Conservation (phyloP, 768 basidiomycete genomes). For the Dacryopinax spathularia region DNA sequence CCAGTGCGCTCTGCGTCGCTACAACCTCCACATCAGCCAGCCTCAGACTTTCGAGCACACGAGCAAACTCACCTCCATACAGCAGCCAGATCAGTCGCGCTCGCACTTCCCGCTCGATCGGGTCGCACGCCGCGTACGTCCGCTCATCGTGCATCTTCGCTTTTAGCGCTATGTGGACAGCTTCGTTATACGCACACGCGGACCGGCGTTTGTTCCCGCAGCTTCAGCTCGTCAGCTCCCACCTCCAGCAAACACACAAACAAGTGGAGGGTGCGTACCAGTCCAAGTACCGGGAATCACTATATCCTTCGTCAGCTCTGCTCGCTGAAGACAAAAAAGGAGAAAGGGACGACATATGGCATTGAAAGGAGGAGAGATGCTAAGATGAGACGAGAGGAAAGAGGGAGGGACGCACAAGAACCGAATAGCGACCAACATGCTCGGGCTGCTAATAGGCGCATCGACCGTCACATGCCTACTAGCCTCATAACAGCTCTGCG, state of each 20-base stretch:
- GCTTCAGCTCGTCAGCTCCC: not conserved
- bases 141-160: not conserved
- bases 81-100: not conserved
- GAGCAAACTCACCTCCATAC: not conserved
- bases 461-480: not conserved
- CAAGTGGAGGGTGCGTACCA: too few relatives aligned
- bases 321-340: too few relatives aligned
- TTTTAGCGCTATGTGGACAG: not conserved
- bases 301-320: too few relatives aligned
- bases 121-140: not conserved
- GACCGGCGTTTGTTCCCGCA: not conserved
- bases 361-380: too few relatives aligned
- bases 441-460: not conserved
- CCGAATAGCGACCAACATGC: not conserved
- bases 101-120: not conserved
- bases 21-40: not conserved
- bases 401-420: not conserved
- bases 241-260: too few relatives aligned
- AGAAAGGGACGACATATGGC: too few relatives aligned
- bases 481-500: not conserved
- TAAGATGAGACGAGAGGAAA: too few relatives aligned
- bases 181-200: not conserved
- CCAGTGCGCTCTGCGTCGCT: not conserved
- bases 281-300: not conserved
- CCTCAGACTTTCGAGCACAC: not conserved